These are phyloP conservation scores for Monosporascus sp. DNA, from an alignment of 2,329 filamentous ascomycete genomes.

Conservation along the genomic window DNA sequence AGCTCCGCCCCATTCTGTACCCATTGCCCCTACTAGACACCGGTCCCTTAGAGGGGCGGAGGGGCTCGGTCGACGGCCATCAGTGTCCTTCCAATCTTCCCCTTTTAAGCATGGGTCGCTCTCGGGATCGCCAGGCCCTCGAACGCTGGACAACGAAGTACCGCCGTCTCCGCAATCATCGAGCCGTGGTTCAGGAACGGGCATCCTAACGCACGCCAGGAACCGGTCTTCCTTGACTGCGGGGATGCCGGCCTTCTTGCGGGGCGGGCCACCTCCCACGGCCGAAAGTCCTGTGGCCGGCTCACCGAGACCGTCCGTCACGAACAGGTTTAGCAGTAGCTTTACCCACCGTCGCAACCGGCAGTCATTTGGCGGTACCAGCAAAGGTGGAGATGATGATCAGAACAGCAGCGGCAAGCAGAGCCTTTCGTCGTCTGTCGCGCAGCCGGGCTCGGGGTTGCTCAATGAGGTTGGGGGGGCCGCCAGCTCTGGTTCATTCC, in stretches of 20 bases:
- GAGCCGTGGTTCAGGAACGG: slow-evolving; percentile 41
- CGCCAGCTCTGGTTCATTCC: slow-evolving; percentile 60
- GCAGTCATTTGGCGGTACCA: slow-evolving; percentile 69
- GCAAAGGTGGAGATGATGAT: slow-evolving; percentile 63
- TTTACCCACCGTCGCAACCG: slow-evolving; percentile 81
- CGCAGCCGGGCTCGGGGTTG: slow-evolving; percentile 72
- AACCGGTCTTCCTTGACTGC: slow-evolving; percentile 70
- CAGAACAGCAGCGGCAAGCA: slow-evolving; percentile 76
- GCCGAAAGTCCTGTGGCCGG: slow-evolving; percentile 63
- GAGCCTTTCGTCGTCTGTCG: slow-evolving; percentile 64
- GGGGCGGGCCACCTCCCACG: slow-evolving; percentile 57
- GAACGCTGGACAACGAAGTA: slow-evolving; percentile 43
- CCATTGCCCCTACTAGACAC: slow-evolving; percentile 36
- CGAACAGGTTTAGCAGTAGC: slow-evolving; percentile 88
- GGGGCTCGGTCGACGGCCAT: slow-evolving; percentile 62
- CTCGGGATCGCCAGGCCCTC: slow-evolving; percentile 73
- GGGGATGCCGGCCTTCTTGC: slow-evolving; percentile 68
- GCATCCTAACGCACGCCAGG: slow-evolving; percentile 51
- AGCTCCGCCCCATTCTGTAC: slow-evolving; percentile 46
- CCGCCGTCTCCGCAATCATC: slow-evolving; percentile 53
- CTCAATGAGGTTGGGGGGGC: slow-evolving; percentile 65
- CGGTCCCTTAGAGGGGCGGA: slow-evolving; percentile 43
- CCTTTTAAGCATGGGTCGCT: slow-evolving; percentile 95
- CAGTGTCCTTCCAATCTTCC: slow-evolving; percentile 70
- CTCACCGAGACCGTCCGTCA: slow-evolving; percentile 72